Base-by-base conservation (phyloP, 2,329 filamentous ascomycete species). In the Claviceps maximensis region DNA sequence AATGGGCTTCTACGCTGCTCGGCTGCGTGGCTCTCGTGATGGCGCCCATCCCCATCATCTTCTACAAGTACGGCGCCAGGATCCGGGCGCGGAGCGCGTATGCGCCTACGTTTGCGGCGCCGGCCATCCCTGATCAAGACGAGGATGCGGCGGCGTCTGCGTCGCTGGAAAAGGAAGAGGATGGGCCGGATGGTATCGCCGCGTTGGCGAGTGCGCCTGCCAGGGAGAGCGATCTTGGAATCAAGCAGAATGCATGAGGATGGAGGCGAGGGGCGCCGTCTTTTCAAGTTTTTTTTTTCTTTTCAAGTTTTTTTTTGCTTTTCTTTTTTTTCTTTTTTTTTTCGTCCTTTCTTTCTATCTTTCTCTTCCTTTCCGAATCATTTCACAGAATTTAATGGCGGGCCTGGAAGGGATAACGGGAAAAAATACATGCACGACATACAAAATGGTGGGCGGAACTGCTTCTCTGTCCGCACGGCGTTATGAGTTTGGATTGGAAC, bases 1-100 rank as follows among this genome's bases (percentile, higher is more conserved):
- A 84, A 58, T 84, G 75, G 72, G 79, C 80, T 0, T 70, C 77
- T 7, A 84, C 81, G 1, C 66, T 84, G 12, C 72, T 84, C 3
- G 81, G 81, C 51, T 80, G 75, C 57, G 71, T 86, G 2, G 82
- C 80, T 4, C 66, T 71, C 5, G 65, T 69, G 0, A 68, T 84
- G 15, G 72, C 81, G 0, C 82, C 82, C 0, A 83, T 85, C 49
- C 82, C 82, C 13, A 71, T 84, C 50, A 62, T 79, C 57, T 84
- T 85, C 61, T 80, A 77, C 65, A 63, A 76, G 49, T 84, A 81
- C 62, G 82, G 82, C 46, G 69, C 68, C 62, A 73, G 65, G 63
- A 79, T 86, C 56, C 72, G 82, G 41, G 62, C 67, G 46, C 75
- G 67, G 63, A 82, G 78, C 66, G 65, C 70, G 44, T 81, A 76